phyloP scores from a whole-genome alignment of 2,329 filamentous ascomycete species.

The Aspergillus caelatus region DNA sequence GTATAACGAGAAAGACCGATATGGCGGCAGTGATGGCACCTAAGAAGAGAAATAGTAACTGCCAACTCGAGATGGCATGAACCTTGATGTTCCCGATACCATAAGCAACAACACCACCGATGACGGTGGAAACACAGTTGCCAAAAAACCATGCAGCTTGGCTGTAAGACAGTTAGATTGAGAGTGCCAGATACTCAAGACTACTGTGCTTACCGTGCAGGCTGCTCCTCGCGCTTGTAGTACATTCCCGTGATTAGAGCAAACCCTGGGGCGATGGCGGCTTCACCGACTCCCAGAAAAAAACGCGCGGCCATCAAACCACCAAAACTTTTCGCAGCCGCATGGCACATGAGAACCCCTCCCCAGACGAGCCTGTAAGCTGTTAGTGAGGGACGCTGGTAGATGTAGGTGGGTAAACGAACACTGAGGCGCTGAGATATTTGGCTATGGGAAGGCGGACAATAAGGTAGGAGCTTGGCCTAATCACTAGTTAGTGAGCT shows the following conservation, averaged over 20 bases:
- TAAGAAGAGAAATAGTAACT: slow-evolving; percentile 35
- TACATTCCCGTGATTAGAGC: slow-evolving; percentile 42
- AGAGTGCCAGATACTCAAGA: no score
- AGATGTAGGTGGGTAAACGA: slow-evolving; percentile 21
- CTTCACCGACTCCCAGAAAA: slow-evolving; percentile 34
- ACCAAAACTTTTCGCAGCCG: slow-evolving; percentile 29
- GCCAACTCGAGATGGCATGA: slow-evolving; percentile 27
- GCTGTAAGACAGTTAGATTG: slow-evolving; percentile 13
- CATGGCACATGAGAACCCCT: slow-evolving; percentile 36
- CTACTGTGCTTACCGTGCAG: slow-evolving; percentile 21
- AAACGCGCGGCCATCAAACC: slow-evolving; percentile 47
- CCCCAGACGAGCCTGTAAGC: slow-evolving; percentile 32
- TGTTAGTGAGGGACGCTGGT: background rate
- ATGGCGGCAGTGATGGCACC: slow-evolving; percentile 31
- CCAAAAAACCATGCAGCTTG: slow-evolving; percentile 40
- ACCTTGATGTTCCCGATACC: slow-evolving; percentile 29
- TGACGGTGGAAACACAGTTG: slow-evolving; percentile 34
- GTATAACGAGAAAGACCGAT: slow-evolving; percentile 21
- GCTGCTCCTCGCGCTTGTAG: slow-evolving; percentile 38
- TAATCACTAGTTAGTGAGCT: background rate
- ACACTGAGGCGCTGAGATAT: slow-evolving; percentile 33
- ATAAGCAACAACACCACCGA: slow-evolving; percentile 35
- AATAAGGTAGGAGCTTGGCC: slow-evolving; percentile 41
- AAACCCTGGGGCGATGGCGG: slow-evolving; percentile 37
- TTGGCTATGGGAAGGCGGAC: slow-evolving; percentile 36